These are phyloP conservation scores for Stephania yunnanensis DNA, from an alignment of 164 flowering plant genomes.

Conservation along the genomic window DNA sequence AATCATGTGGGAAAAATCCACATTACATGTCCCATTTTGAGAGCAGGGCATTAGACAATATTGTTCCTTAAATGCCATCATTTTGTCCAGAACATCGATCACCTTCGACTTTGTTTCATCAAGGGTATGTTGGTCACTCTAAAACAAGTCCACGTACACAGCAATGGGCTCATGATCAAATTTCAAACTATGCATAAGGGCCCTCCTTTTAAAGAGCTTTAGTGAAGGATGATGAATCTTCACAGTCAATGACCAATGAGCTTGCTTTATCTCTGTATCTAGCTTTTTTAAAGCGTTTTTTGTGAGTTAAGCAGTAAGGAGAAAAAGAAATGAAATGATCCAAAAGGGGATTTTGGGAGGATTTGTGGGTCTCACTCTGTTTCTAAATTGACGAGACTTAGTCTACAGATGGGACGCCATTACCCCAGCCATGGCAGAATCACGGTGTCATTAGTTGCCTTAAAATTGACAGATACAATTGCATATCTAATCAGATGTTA, in stretches of 20 bases:
- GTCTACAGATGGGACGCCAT: conserved; percentile 24
- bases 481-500: not conserved
- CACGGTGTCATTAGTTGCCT: not conserved
- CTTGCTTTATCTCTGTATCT: not conserved
- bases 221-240: not conserved
- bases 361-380: conserved; percentile 10
- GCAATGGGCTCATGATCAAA: conserved; percentile 12
- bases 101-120: conserved; percentile 10
- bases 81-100: not conserved
- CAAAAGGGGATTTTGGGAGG: conserved; percentile 8
- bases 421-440: conserved; percentile 18
- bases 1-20: conserved; percentile 29
- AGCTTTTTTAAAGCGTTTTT: not conserved
- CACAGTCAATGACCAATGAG: not conserved
- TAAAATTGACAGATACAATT: not conserved
- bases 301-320: not conserved
- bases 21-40: conserved; percentile 20
- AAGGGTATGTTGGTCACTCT: conserved; percentile 11
- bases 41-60: conserved; percentile 5
- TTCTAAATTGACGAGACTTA: conserved; percentile 7
- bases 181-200: not conserved
- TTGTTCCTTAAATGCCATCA: conserved; percentile 17
- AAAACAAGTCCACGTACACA: not conserved
- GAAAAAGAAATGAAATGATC: conserved; percentile 3
- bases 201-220: not conserved